Base-by-base conservation (phyloP, 164 flowering plant species). In the Stephania cephalantha region DNA sequence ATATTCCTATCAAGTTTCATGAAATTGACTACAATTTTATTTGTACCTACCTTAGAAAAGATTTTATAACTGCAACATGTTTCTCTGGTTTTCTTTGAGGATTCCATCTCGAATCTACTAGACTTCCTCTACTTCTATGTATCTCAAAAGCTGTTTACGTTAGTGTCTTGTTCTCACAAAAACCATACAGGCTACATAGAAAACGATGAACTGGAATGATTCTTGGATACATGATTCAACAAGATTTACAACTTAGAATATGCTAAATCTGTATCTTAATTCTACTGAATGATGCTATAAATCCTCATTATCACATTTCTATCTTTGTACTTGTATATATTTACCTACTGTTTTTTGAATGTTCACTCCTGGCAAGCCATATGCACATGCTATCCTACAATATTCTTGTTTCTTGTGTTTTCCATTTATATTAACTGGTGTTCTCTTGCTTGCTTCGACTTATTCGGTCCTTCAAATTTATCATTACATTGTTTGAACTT, bases 401-500 rank as follows among this genome's bases (percentile, higher is more conserved):
- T 17, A 7, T 61, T n/a, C 7, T 8, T 50, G 55, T 61, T 61
- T 61, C 9, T 25, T 61, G 9, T 20, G 9, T 61, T 61, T n/a
- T 29, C 30, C 45, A 66, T 74, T 46, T 12, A 12, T 66, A 18
- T 25, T 48, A 48, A 44, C 4, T 4, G 1, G 7, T 15, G 18
- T 74, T 25, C 18, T 46, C 9, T 15, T 50, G 71, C 46, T 68
- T 67, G 35, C n/a, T n/a, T 45, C 53, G 15, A 48, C 22, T n/a
- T 58, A 58, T 73, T 76, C 15, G 22, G 44, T 44, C 15, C 52
- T 13, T 42, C 35, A 18, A 58, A 64, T 70, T 70, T 66, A 71
- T 17, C 30, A 3, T 71, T 3, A 42, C 58, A 70, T 50, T 69
- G 44, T 71, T 6, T 71, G 48, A 25, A 75, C 31, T 81, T 78